phyloP scores from a whole-genome alignment of 2,329 filamentous ascomycete genomes.

The Stromatinia cepivora region DNA sequence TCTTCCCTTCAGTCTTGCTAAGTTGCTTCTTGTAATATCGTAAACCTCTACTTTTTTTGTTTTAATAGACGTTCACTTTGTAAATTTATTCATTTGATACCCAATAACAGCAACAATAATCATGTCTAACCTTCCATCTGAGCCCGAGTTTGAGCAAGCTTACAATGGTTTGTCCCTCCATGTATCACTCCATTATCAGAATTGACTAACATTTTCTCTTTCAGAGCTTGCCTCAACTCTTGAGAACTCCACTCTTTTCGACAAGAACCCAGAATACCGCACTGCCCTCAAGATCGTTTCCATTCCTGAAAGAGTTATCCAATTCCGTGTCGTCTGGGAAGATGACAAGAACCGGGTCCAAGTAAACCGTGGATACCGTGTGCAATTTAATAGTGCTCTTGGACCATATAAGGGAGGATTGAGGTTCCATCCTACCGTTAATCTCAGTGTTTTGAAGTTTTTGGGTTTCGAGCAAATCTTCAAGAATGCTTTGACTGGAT shows the following conservation, averaged over 20 bases:
- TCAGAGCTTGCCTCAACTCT: constrained; percentile 92
- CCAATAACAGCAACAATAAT: constrained; percentile 22
- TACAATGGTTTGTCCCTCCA: constrained; percentile 70
- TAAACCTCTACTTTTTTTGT: neutral
- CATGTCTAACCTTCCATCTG: constrained; percentile 81
- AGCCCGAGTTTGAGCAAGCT: constrained; percentile 99
- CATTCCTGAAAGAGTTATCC: constrained; percentile 91
- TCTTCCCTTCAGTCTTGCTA: neutral
- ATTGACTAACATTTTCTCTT: constrained; percentile 15
- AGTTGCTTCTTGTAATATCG: neutral
- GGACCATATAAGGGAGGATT: constrained; percentile 98
- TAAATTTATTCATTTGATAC: constrained; percentile 6
- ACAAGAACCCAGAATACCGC: constrained; percentile 92
- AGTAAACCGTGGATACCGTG: constrained; percentile 92
- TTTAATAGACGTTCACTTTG: neutral
- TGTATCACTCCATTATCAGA: neutral
- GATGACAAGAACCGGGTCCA: constrained; percentile 86
- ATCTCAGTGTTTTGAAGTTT: constrained; percentile 85
- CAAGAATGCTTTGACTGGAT: constrained; percentile 97
- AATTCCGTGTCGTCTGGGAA: constrained; percentile 98
- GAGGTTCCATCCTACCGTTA: constrained; percentile 89
- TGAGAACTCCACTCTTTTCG: constrained; percentile 88
- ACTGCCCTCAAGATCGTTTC: constrained; percentile 84
- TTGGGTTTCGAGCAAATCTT: constrained; percentile 99
- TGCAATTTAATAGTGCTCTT: constrained; percentile 97